Conservation (phyloP, 768 basidiomycete species). For the Hydnomerulius pinastri region DNA sequence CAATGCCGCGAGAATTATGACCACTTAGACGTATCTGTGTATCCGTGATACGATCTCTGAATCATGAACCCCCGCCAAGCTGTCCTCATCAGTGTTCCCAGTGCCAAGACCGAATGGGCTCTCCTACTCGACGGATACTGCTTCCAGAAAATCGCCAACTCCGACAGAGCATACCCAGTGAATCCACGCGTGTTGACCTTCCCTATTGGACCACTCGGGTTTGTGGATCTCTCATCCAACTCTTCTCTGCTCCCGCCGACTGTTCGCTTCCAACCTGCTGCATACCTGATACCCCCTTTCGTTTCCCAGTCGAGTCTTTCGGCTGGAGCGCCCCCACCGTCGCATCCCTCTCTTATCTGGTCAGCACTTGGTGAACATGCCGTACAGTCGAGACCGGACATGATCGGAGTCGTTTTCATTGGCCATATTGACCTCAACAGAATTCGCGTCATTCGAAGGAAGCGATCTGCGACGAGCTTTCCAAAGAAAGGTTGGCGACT, state of each 20-base stretch:
- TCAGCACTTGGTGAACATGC: conserved; percentile 16
- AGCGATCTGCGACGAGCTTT: conserved; percentile 8
- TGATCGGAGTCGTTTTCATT: too few species aligned
- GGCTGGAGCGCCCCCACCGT: conserved; percentile 13
- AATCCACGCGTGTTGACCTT: conserved; percentile 33
- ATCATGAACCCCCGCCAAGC: conserved; percentile 17
- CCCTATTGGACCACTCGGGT: conserved; percentile 42
- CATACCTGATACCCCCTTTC: conserved; percentile 59
- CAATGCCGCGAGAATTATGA: too few species aligned
- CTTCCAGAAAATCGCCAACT: conserved; percentile 33
- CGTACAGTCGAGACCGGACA: too few species aligned
- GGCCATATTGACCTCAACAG: too few species aligned
- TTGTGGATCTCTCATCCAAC: too few species aligned
- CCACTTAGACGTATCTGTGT: conserved; percentile 43
- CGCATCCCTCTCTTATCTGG: conserved; percentile 20
- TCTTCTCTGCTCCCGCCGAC: conserved; percentile 31
- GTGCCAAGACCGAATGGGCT: conserved; percentile 45
- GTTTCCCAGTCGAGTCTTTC: conserved; percentile 36
- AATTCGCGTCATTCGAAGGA: too few species aligned
- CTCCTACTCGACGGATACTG: conserved; percentile 50
- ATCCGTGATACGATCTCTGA: conserved; percentile 24
- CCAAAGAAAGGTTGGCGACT: not conserved
- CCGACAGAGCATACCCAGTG: conserved; percentile 37
- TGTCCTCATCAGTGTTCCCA: conserved; percentile 38
- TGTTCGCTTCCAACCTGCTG: conserved; percentile 36